Base-by-base conservation (phyloP, 1,284 basidiomycete species). In the Cutaneotrichosporon cyanovorans region DNA sequence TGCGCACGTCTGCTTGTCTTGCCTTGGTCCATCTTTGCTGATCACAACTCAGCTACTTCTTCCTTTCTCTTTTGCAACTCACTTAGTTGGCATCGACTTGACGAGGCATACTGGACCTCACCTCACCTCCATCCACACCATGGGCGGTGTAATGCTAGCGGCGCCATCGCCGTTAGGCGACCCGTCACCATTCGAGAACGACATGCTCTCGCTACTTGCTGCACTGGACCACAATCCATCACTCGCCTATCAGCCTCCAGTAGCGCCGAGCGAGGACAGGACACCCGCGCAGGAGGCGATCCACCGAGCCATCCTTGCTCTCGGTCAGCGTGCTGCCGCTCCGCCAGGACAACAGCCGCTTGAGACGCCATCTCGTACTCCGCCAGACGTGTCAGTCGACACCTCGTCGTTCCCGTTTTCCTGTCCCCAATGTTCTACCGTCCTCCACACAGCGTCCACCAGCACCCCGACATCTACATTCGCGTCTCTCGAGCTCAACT, bases 261-360 rank as follows among this genome's bases (percentile, higher is more conserved):
- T 28, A 7, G 25, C 25, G n/a, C 40, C 53, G 25, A 30, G 42
- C 3, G 60, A 59, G 2, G 44, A 57, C 40, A 65, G 63, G 50
- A 58, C 64, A 1, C 50, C 59, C 1, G 57, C 63, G 4, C 59
- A 70, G 46, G 56, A 60, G 18, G 59, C 63, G 12, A 68, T 70
- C 25, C 63, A 70, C 46, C 45, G 55, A 10, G 65, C 57, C 15
- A 56, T 70, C 37, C 50, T 63, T 22, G 51, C 52, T n/a, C 52
- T 70, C 1, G 66, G 59, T 12, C 55, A 64, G 40, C 44, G 68
- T 15, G 58, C 60, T 33, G 32, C 20, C 23, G 30, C 36, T 40
- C 11, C 34, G 30, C 14, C 44, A 23, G 32, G 31, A 40, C 15
- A 32, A 28, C 18, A 31, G 42, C 18, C 20, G 37, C 42, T 31